Evolutionary conservation across 768 basidiomycete species (phyloP), one percentile per base, ranked within the genome.

Genomic region (Russula emetica): DNA sequence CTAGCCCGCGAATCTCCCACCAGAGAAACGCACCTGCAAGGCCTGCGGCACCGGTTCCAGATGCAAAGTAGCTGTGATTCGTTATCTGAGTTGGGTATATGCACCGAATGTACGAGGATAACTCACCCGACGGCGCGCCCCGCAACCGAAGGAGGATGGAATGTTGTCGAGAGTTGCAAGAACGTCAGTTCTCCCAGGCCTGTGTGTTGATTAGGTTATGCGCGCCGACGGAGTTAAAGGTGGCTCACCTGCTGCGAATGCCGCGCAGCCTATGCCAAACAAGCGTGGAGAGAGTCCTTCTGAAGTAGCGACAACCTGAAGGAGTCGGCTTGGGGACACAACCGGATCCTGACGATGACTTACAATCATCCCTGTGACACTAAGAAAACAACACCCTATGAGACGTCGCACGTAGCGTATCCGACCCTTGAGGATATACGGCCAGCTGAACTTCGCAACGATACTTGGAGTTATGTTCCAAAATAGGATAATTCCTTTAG

Each of bases 111-210:
- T 47, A 57, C 14, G 22, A 1, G 0, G 16, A 55, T 16, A 16
- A 22, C 82, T 42, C 71, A 89, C 87, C 96, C 94, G 13, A 99
- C 83, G 44, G 90, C 86, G 32, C 85, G 86, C 1, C 90, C 90
- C 7, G 84, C 86, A 45, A 88, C 72, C n/a, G 85, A 83, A 1
- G 80, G 77, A 1, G 86, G 87, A 50, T 82, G 86, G 63, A 81
- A 93, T 1, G 86, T 87, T 2, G 90, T 92, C 0, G 92, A 94
- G n/a, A 95, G 77, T 76, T 98, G 96, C 2, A 98, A 78, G 73
- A 93, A 98, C 0, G 95, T 97, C 60, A 98, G 74, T 74, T 99
- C 97, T 22, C 97, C 97, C 10, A 99, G 78, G 10, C 96, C 91
- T 92, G 63, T 45, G 30, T 61, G 10, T 14, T 28, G 28, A 32